Conservation (phyloP, 2,329 filamentous ascomycete genomes). For the Cryphonectria nitschkei region DNA sequence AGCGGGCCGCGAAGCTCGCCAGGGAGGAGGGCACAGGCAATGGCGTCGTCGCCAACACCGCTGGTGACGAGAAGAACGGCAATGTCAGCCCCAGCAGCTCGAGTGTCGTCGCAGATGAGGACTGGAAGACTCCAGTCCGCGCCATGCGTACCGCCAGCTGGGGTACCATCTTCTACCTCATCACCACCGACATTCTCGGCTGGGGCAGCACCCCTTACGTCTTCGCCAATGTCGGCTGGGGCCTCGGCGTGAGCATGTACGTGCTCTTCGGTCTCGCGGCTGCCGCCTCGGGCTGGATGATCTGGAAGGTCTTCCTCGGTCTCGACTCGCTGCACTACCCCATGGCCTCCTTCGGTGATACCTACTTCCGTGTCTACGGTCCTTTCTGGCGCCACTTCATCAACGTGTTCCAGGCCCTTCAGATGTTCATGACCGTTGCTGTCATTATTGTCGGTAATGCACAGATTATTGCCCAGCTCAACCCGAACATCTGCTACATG, state of each 20-base stretch:
- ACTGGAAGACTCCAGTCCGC: constrained; percentile 52
- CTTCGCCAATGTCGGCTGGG: constrained; percentile 26
- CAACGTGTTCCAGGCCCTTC: constrained; percentile 53
- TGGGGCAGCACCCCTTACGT: constrained; percentile 43
- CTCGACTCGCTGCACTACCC: constrained; percentile 53
- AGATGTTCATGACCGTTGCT: constrained; percentile 53
- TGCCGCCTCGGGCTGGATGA: constrained; percentile 46
- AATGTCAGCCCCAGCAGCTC: constrained; percentile 13
- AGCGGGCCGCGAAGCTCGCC: constrained; percentile 4
- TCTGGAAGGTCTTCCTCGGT: constrained; percentile 50
- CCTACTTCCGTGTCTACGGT: constrained; percentile 53
- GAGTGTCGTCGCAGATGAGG: constrained; percentile 38
- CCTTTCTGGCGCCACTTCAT: constrained; percentile 47
- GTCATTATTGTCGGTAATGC: constrained; percentile 57
- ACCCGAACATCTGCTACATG: constrained; percentile 57
- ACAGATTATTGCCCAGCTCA: constrained; percentile 54
- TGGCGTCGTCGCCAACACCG: neutral
- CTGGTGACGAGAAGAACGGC: constrained; percentile 4
- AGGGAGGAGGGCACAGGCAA: constrained; percentile 4
- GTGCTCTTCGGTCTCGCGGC: constrained; percentile 16
- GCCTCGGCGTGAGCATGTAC: constrained; percentile 24
- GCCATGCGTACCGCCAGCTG: constrained; percentile 50
- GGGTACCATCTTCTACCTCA: constrained; percentile 52
- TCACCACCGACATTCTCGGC: constrained; percentile 53
- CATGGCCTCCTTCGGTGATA: constrained; percentile 50